Percentiles rank a stretch among this genome's conserved stretches.
These are phyloP conservation scores for Fusarium gaditjirri DNA, from an alignment of 2,329 filamentous ascomycete species.

Conservation along the genomic window DNA sequence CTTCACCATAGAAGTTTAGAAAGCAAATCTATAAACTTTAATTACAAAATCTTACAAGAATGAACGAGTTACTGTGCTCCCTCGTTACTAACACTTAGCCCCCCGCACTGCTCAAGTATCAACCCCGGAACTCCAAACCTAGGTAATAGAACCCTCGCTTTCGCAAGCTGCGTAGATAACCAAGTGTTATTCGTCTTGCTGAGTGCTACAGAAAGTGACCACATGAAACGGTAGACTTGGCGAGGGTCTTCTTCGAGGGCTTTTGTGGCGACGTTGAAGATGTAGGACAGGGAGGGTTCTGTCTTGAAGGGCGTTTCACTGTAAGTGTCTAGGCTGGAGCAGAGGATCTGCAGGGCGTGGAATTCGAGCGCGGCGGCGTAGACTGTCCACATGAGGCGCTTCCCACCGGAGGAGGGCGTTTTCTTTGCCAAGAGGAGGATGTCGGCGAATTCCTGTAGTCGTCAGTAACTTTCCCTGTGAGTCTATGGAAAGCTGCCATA, in stretches of 20 bases:
- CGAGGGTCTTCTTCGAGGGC: constrained; percentile 27
- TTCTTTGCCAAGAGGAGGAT: constrained; percentile 21
- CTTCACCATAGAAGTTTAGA: neutral
- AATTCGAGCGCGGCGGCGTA: constrained; percentile 35
- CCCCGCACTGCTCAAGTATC: constrained; percentile 17
- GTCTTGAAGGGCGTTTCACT: neutral
- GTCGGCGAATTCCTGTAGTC: constrained; percentile 34
- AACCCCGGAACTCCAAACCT: constrained; percentile 31
- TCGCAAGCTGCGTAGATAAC: constrained; percentile 23
- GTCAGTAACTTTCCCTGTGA: neutral
- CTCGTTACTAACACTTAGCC: neutral
- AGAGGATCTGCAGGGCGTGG: constrained; percentile 29
- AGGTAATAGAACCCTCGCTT: constrained; percentile 26
- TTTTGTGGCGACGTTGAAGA: constrained; percentile 32
- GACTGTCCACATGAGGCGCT: constrained; percentile 41
- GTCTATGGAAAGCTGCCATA: neutral
- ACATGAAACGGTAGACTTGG: constrained; percentile 39
- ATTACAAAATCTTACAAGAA: neutral
- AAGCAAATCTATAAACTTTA: neutral
- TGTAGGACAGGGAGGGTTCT: neutral
- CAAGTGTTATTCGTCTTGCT: constrained; percentile 18
- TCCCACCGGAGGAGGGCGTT: constrained; percentile 7
- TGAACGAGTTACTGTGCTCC: neutral
- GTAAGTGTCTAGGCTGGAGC: neutral
- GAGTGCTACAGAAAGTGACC: constrained; percentile 36